phyloP scores from a whole-genome alignment of 306 rosid species.

The Sicyos edulis region DNA sequence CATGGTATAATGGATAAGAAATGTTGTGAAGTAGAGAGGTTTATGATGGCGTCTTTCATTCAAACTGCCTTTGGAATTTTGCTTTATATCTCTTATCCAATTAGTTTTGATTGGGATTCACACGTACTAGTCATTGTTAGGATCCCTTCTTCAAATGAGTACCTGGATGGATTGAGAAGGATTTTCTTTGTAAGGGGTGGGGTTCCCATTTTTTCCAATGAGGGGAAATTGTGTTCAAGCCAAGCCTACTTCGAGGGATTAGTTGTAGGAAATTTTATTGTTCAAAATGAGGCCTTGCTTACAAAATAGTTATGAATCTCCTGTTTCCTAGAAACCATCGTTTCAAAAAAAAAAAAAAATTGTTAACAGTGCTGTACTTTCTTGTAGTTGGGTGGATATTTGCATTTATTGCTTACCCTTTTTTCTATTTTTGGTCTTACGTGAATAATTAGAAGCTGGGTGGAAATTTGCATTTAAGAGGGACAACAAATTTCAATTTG shows the following conservation, averaged over 20 bases:
- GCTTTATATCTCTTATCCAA: not conserved
- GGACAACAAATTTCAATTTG: no score
- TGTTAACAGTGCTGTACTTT: no score
- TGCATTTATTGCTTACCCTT: no score
- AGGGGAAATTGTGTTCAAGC: not conserved
- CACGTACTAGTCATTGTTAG: not conserved
- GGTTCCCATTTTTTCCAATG: not conserved
- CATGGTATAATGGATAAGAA: conserved; percentile 1
- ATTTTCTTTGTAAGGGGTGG: not conserved
- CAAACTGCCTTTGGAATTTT: not conserved
- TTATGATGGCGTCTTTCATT: not conserved
- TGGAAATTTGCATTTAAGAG: no score
- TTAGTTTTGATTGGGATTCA: not conserved
- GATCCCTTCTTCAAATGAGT: not conserved
- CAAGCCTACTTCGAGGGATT: not conserved
- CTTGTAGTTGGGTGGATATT: no score
- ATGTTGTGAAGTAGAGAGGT: not conserved
- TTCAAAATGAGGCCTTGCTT: not conserved
- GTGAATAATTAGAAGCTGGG: no score
- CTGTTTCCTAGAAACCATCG: not conserved
- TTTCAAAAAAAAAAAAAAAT: no score
- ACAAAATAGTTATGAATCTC: not conserved
- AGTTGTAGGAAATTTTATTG: not conserved
- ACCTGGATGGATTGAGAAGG: not conserved
- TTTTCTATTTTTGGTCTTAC: no score